Conservation (phyloP, 108 stramenopile species). For the Licmophora abbreviata region DNA sequence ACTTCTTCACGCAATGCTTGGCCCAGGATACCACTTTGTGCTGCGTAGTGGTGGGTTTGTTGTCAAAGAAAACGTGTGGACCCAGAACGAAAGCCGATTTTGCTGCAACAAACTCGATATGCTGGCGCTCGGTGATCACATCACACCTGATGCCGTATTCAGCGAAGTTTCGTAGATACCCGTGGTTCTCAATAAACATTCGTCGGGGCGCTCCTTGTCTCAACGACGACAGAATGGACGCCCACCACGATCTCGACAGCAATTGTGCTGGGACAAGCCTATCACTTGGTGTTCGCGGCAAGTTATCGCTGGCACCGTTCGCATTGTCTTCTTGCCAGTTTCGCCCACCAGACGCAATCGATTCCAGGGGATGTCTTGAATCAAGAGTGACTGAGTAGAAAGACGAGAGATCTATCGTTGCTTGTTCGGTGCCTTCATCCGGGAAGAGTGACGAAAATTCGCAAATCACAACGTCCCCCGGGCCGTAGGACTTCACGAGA, state of each 20-base stretch:
- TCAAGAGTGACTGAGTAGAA: not conserved
- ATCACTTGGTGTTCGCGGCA: too few relatives aligned
- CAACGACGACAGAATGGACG: not conserved
- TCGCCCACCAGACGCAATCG: too few relatives aligned
- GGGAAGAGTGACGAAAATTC: not conserved
- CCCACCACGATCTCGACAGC: not conserved
- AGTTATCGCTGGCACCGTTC: too few relatives aligned
- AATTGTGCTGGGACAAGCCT: too few relatives aligned
- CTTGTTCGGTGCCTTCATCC: not conserved
- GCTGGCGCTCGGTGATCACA: not conserved
- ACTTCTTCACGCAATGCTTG: constrained; percentile 20
- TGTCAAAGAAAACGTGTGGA: not conserved
- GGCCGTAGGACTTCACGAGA: not conserved
- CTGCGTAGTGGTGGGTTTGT: not conserved
- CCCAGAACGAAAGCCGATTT: constrained; percentile 1
- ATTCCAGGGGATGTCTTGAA: too few relatives aligned
- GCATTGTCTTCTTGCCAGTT: too few relatives aligned
- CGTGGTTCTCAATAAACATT: not conserved
- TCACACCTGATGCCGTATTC: not conserved
- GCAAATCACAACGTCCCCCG: not conserved
- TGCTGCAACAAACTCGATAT: not conserved
- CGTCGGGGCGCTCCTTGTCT: not conserved
- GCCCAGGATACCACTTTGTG: constrained; percentile 33
- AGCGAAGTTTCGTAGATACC: not conserved
- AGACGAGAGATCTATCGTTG: not conserved